A percentile compares a stretch with the other conserved stretches of the same genome.
Evolutionary conservation across 306 rosid genomes (phyloP).

Genomic region (Lathyrus aphaca): DNA sequence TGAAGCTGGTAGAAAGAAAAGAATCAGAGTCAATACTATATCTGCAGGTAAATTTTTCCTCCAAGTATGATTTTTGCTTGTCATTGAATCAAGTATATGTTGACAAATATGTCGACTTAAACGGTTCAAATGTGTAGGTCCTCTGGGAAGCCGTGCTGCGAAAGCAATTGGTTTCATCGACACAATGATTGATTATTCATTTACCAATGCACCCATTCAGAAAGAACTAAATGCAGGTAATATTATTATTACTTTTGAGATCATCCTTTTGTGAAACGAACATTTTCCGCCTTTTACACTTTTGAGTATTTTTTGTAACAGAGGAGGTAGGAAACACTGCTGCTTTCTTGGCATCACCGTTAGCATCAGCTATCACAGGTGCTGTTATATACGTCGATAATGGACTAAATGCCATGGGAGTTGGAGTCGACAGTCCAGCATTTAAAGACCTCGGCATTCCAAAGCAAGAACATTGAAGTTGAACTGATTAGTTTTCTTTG

Average conservation of each 20-base stretch:
- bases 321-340: constrained; percentile 89
- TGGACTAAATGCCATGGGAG: constrained; percentile 93
- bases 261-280: constrained; percentile 13
- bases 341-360: constrained; percentile 79
- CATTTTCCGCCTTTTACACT: background rate
- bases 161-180: constrained; percentile 97
- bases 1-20: constrained; percentile 92
- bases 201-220: constrained; percentile 82
- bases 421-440: constrained; percentile 69
- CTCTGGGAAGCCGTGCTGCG: constrained; percentile 94
- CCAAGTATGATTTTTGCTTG: background rate
- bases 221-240: constrained; percentile 87
- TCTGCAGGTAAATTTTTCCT: constrained; percentile 69
- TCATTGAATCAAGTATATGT: too few relatives aligned
- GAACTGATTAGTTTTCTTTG: constrained; percentile 21
- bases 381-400: constrained; percentile 77
- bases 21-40: constrained; percentile 83
- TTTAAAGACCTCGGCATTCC: constrained; percentile 47
- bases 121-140: constrained; percentile 56
- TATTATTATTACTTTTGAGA: constrained; percentile 3
- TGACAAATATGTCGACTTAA: background rate
- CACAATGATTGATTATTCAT: constrained; percentile 89
- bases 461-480: constrained; percentile 37
- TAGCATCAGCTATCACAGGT: constrained; percentile 92
- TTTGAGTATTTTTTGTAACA: constrained; percentile 47